Conservation (phyloP, 345 rosid genomes). For the Corchorus olitorius region DNA sequence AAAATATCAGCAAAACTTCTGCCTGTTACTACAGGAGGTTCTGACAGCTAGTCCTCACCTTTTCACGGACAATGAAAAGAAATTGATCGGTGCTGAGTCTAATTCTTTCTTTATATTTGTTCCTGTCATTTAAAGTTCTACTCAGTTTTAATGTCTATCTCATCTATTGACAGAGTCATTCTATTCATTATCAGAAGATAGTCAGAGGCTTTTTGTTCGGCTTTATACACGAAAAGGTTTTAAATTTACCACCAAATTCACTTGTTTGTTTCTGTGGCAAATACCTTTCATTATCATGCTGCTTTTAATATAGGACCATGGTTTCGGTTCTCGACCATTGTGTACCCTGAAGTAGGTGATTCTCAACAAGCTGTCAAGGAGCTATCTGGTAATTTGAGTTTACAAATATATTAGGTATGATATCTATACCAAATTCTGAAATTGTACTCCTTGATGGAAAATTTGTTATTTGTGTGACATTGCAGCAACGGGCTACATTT, state of each 20-base stretch:
- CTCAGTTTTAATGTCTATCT: slow-evolving; percentile 14
- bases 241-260: neutral
- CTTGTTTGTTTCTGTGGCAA: neutral
- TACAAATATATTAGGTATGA: neutral
- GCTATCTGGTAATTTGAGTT: slow-evolving; percentile 55
- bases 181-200: slow-evolving; percentile 56
- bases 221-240: slow-evolving; percentile 86
- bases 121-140: slow-evolving; percentile 4
- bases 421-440: slow-evolving; percentile 11
- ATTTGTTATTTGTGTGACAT: slow-evolving; percentile 21
- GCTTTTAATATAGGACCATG: slow-evolving; percentile 67
- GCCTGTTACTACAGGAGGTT: slow-evolving; percentile 66
- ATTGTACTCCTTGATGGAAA: slow-evolving; percentile 9
- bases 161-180: slow-evolving; percentile 66
- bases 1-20: slow-evolving; percentile 78
- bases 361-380: slow-evolving; percentile 53
- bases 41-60: slow-evolving; percentile 57
- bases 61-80: slow-evolving; percentile 65
- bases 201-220: slow-evolving; percentile 89
- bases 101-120: slow-evolving; percentile 13
- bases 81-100: slow-evolving; percentile 56
- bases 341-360: slow-evolving; percentile 67
- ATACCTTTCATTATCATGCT: neutral
- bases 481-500: slow-evolving; percentile 62
- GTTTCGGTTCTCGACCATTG: slow-evolving; percentile 73